Evolutionary conservation across 1,139 yeast species (phyloP).

Genomic region (Saccharomyces hybrid): DNA sequence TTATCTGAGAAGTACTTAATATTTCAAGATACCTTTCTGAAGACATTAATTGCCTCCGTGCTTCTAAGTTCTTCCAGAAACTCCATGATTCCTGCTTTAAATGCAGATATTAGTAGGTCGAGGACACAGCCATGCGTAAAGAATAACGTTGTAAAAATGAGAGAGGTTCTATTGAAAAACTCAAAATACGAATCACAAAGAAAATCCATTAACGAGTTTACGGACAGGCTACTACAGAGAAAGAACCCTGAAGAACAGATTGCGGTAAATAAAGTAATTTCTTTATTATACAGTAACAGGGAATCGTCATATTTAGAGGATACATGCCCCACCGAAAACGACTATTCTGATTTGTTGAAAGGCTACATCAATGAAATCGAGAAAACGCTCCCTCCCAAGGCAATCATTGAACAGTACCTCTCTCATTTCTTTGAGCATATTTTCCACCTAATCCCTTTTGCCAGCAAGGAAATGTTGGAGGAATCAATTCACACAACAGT

Average conservation of each 20-base stretch:
- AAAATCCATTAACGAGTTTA: conserved; percentile 19
- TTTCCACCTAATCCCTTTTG: conserved; percentile 23
- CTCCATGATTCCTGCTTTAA: conserved; percentile 9
- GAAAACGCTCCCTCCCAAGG: conserved; percentile 21
- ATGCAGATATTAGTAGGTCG: conserved; percentile 16
- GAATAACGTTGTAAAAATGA: conserved; percentile 17
- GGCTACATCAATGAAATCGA: conserved; percentile 19
- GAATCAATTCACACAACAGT: conserved; percentile 17
- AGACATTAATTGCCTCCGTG: conserved; percentile 1
- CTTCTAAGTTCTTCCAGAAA: conserved; percentile 1
- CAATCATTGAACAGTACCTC: conserved; percentile 18
- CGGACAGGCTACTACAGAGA: conserved; percentile 21
- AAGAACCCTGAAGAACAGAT: conserved; percentile 7
- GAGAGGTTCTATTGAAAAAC: conserved; percentile 17
- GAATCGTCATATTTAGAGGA: conserved; percentile 23
- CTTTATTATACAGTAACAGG: conserved; percentile 10
- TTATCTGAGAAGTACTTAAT: conserved; percentile 2
- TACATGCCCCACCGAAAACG: conserved; percentile 13
- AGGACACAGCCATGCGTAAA: conserved; percentile 16
- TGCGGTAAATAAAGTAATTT: conserved; percentile 12
- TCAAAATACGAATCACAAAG: conserved; percentile 15
- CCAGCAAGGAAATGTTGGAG: conserved; percentile 25
- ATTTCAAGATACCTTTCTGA: conserved; percentile 1
- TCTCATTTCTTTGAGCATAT: conserved; percentile 24
- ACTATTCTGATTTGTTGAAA: conserved; percentile 22